Base-by-base conservation (phyloP, 2,329 filamentous ascomycete genomes). In the Gliomastix tumulicola region DNA sequence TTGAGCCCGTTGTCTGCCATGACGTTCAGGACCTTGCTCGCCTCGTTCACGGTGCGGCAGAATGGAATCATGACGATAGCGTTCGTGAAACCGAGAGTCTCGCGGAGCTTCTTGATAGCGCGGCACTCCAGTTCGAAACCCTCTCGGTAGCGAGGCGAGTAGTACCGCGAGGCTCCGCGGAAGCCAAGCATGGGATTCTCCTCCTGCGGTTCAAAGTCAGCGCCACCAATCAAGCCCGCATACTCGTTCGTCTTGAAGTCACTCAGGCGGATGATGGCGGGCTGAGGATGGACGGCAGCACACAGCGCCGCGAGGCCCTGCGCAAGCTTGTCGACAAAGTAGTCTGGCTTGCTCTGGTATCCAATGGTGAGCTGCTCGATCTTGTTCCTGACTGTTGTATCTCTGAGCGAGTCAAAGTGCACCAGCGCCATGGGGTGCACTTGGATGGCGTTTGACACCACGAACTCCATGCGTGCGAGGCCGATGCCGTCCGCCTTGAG, bases 201-300 rank as follows among this genome's bases (percentile, higher is more conserved):
- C 35, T 63, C 59, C 16, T 49, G 42, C 3, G 55, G 54, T 43
- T 63, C 60, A 38, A 64, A 63, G 37, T 62, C 52, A 4, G 49
- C 46, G 16, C 60, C 60, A 11, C 60, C 60, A 30, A 63, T 53
- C 19, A 64, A 60, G 18, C 50, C 45, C 2, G 57, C 56, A 43
- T 63, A 63, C 39, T 62, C 61, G 38, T 62, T 63, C 4, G 58
- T 60, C 41, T 63, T 63, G 42, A 62, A 63, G 43, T 63, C 59
- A 37, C 59, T 63, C 49, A 63, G 49, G 19, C 58, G 57, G 32
- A 62, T 48, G 36, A 62, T 56, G 18, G 55, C 56, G 11, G 58
- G 61, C 35, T 55, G 56, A 19, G 59, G 60, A 32, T 59, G 59
- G 7, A 60, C 50, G 13, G 56, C 47, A 13, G 61, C 57, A 31